Evolutionary conservation across 805 yeast species (phyloP), one percentile per base, ranked within the genome.

Genomic region (Wickerhamomyces chaumierensis): DNA sequence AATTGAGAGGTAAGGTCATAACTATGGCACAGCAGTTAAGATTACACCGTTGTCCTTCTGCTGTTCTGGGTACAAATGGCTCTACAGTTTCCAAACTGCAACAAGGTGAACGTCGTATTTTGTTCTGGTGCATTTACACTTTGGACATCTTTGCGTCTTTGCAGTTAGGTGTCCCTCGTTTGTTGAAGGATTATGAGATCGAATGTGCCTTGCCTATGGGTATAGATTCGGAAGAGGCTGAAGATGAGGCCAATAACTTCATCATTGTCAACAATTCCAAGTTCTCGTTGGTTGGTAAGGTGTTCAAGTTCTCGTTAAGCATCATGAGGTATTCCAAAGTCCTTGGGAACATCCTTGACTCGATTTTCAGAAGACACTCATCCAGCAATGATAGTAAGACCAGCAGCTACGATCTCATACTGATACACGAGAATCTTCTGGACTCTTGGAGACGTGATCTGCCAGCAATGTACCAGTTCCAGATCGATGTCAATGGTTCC

Each of bases 11-110:
- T 33, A 67, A 77, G 47, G 78, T 81, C 7, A 74, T 81, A 12
- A 78, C 86, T 20, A 81, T 84, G 88, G 79, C 88, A 4, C 94
- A 84, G 49, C 92, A 86, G 48, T 62, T 87, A 38, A 72, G 96
- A 48, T 63, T 87, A 34, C 94, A 86, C 55, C 68, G 94, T 48
- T 81, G 94, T 57, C 95, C 94, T 9, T 77, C 88, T 4, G 90
- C 90, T 0, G 87, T 84, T 4, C 61, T 81, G 36, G 73, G 76
- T 3, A 68, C 69, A n/a, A 68, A 66, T 41, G 90, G 90, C 1
- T 68, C 81, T 2, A 71, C 73, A 27, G 73, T 81, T 34, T 71
- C 78, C 18, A 72, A 69, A 46, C 67, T 75, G 42, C 88, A 81
- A 62, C 92, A 81, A 57, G 87, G 88, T 44, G 85, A 83, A 52